These are phyloP conservation scores for Dacryopinax spathularia DNA, from an alignment of 768 basidiomycete species.

Conservation along the genomic window DNA sequence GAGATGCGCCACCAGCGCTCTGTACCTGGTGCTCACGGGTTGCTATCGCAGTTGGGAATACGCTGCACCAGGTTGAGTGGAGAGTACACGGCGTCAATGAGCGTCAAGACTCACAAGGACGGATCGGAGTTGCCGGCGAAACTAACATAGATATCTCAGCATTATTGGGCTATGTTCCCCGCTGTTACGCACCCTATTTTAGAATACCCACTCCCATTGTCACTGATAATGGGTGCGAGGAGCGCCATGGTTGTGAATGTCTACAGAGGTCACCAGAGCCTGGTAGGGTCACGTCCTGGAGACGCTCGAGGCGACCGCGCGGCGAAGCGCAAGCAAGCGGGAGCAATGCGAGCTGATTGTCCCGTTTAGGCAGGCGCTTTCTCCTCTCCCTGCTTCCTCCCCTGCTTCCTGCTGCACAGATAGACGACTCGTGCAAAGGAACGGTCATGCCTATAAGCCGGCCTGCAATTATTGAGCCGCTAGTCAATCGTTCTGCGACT, in stretches of 20 bases:
- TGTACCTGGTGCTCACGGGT: slow-evolving; percentile 56
- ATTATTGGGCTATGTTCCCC: slow-evolving; percentile 9
- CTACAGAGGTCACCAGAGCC: not conserved
- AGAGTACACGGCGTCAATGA: slow-evolving; percentile 3
- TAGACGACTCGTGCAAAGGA: too few species aligned
- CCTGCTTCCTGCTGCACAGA: too few species aligned
- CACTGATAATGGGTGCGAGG: slow-evolving; percentile 88
- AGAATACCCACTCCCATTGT: slow-evolving; percentile 94
- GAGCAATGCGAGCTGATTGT: too few species aligned
- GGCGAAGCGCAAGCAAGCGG: too few species aligned
- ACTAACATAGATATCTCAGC: slow-evolving; percentile 27
- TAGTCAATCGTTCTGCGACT: too few species aligned
- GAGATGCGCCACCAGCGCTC: slow-evolving; percentile 27
- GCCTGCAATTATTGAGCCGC: too few species aligned
- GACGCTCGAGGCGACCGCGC: not conserved
- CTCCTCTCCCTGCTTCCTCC: too few species aligned
- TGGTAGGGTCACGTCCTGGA: not conserved
- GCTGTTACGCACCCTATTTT: slow-evolving; percentile 96
- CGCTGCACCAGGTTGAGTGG: slow-evolving; percentile 32
- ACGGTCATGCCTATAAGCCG: too few species aligned
- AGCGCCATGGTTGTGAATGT: slow-evolving; percentile 44
- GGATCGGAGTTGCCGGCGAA: slow-evolving; percentile 99
- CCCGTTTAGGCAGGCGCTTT: too few species aligned
- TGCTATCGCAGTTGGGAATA: slow-evolving; percentile 97
- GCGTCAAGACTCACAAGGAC: slow-evolving; percentile 57